phyloP scores from a whole-genome alignment of 768 basidiomycete genomes.

The Pleurotus djamor region DNA sequence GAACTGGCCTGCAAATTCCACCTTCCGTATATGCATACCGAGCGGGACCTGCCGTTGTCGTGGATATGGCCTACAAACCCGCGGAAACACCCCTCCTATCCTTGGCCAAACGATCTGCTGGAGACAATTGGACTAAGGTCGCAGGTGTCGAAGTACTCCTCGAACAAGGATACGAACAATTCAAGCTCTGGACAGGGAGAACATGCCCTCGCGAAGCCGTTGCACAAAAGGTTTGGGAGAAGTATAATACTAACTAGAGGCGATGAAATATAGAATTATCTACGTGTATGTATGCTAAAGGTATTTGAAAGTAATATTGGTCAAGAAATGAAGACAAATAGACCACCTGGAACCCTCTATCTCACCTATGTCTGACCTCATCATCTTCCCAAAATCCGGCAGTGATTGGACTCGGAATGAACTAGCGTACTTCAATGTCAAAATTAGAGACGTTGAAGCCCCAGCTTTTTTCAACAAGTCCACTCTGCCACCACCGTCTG shows the following conservation, averaged over 20 bases:
- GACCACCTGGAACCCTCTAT: no score
- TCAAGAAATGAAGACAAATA: no score
- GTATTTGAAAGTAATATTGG: background rate
- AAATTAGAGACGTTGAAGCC: background rate
- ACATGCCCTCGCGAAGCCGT: conserved; percentile 50
- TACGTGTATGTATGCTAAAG: background rate
- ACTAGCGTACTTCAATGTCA: background rate
- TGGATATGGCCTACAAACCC: conserved; percentile 96
- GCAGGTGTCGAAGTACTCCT: conserved; percentile 82
- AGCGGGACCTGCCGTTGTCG: conserved; percentile 57
- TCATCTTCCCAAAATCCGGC: no score
- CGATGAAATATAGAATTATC: background rate
- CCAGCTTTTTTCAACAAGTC: background rate
- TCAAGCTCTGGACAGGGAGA: conserved; percentile 78
- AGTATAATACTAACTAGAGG: conserved; percentile 13
- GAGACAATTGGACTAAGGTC: conserved; percentile 63
- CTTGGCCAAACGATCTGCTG: conserved; percentile 52
- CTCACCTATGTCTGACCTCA: no score
- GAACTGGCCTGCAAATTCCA: conserved; percentile 46
- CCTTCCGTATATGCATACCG: conserved; percentile 51
- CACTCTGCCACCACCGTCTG: no score
- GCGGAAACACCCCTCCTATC: conserved; percentile 76
- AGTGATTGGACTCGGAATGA: no score
- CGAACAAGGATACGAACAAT: conserved; percentile 88
- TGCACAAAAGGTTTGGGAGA: conserved; percentile 38